A percentile compares a stretch with the other conserved stretches of the same genome.
phyloP scores from a whole-genome alignment of 441 rosid species.

The Mallotus japonicus region DNA sequence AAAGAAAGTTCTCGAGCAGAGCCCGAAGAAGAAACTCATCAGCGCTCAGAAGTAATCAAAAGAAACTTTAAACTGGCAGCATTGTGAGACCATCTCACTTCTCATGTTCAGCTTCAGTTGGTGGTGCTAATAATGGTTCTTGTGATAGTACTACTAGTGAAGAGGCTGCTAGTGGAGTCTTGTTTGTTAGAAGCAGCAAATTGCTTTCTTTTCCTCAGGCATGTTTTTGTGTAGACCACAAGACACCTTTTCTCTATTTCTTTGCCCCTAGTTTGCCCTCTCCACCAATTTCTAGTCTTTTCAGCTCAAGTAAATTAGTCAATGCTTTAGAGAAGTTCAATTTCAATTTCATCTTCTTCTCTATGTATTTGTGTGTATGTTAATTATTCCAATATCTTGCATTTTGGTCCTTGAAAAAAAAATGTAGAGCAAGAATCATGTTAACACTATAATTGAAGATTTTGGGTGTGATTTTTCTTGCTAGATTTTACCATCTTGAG shows the following conservation, averaged over 20 bases:
- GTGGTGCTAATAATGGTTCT: neutral
- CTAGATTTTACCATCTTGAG: neutral
- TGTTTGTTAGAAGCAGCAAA: constrained; percentile 26
- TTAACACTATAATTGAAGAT: neutral
- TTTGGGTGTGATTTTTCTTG: neutral
- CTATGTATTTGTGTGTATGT: neutral
- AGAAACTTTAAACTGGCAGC: constrained; percentile 13
- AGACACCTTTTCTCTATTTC: constrained; percentile 34
- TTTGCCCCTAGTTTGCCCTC: constrained; percentile 37
- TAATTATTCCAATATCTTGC: neutral
- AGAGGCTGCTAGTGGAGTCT: constrained; percentile 20
- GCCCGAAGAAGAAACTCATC: no score
- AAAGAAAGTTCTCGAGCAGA: no score
- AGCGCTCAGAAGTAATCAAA: no score
- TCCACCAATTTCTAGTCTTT: neutral
- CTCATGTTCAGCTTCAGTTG: constrained; percentile 18
- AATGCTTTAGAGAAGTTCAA: neutral
- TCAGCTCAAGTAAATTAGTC: no score
- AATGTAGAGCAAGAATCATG: neutral
- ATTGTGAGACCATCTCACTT: constrained; percentile 9
- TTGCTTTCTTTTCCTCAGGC: constrained; percentile 16
- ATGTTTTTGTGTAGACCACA: constrained; percentile 17
- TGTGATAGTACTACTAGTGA: neutral
- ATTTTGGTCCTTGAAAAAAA: neutral
- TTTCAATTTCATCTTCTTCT: neutral